Evolutionary conservation across 176 grass and related monocot genomes (phyloP), one percentile per base, ranked within the genome.

Genomic region (Saccharum officinarum): DNA sequence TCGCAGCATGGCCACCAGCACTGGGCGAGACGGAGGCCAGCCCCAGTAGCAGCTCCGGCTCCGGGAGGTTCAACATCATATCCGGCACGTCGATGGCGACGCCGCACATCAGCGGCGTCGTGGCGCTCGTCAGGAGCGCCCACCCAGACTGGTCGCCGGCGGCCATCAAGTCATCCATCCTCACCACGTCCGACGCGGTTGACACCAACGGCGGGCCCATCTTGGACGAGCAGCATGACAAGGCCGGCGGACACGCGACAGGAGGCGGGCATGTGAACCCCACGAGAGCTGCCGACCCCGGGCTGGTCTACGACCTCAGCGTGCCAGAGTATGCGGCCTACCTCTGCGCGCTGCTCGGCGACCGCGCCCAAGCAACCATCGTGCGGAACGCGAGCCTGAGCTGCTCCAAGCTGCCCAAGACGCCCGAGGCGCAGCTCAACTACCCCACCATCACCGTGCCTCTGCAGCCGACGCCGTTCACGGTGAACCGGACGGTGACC

Each of bases 41-140:
- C 45, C 15, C 45, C 10, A 38, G 33, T 34, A 34, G 37, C 37
- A 38, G 37, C 5, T 14, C 13, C 13, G 3, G 18, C 1, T 3
- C 0, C 17, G 39, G 7, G 15, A 38, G 31, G 25, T 94, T 87
- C 72, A 82, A 65, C 12, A 28, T 94, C 59, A 5, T 71, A 0
- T 86, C 77, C 2, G 92, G 92, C 77, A 94, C 92, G 37, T 94
- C 92, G 3, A 94, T 91, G 86, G 70, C 83, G 8, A 67, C 86
- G 1, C 92, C 92, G 4, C 92, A 94, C 47, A 37, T 89, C 44
- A 67, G 80, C 20, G 92, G 89, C 8, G 60, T 91, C 7, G 80
- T 52, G 2, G 89, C 92, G 12, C 92, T 94, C 9, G 5, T 91
- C 11, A 91, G 84, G 63, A 89, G 38, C 69, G 34, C 30, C 3